Conservation (phyloP, 768 basidiomycete genomes). For the Sistotremastrum niveocremeum region DNA sequence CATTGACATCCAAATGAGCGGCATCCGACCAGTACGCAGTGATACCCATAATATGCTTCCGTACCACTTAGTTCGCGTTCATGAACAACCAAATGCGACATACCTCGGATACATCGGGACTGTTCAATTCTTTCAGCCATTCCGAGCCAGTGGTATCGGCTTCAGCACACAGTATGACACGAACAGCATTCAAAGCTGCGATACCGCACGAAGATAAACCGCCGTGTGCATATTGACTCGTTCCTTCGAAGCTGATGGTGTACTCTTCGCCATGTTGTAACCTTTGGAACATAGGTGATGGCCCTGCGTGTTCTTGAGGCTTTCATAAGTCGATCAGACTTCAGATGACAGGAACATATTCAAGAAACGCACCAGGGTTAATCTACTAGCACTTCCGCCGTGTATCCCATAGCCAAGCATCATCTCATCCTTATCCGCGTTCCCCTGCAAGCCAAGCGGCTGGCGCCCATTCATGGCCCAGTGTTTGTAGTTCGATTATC, state of each 20-base stretch:
- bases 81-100: neutral
- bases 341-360: too few species aligned
- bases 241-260: constrained; percentile 35
- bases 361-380: too few species aligned
- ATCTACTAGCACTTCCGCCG: too few species aligned
- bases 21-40: constrained; percentile 41
- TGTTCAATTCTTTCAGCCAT: constrained; percentile 23
- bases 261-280: constrained; percentile 9
- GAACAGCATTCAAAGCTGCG: constrained; percentile 51
- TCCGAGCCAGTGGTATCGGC: constrained; percentile 19
- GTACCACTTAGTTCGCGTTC: too few species aligned
- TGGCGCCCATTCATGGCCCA: too few species aligned
- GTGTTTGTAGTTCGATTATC: too few species aligned
- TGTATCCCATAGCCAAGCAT: too few species aligned
- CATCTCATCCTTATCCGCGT: too few species aligned
- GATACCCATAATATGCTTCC: constrained; percentile 42
- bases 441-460: too few species aligned
- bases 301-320: too few species aligned
- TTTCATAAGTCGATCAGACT: too few species aligned
- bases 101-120: neutral
- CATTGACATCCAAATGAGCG: constrained; percentile 41
- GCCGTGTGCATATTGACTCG: constrained; percentile 41
- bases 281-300: too few species aligned
- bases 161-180: constrained; percentile 24
- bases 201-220: constrained; percentile 48